Evolutionary conservation across 2,329 filamentous ascomycete genomes (phyloP).

Genomic region (Fusarium haematococcum): DNA sequence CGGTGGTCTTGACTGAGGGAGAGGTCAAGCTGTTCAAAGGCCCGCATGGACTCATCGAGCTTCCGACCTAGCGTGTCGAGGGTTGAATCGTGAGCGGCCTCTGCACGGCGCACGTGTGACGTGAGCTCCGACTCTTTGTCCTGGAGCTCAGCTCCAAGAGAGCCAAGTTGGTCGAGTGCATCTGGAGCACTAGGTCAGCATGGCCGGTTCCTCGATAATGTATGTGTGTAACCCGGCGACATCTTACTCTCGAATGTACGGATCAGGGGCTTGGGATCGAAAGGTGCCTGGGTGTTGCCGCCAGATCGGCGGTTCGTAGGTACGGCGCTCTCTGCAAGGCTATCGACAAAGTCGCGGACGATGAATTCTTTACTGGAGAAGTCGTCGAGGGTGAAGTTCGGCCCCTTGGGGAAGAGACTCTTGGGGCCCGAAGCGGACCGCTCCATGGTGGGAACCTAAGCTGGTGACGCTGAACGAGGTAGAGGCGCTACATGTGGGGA

Average conservation of each 20-base stretch:
- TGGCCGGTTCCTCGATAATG: not conserved
- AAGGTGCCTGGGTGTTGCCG: constrained; percentile 71
- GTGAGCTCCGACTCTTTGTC: constrained; percentile 90
- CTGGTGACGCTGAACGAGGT: constrained; percentile 29
- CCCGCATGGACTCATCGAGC: constrained; percentile 90
- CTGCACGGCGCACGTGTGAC: constrained; percentile 89
- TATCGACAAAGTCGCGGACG: constrained; percentile 96
- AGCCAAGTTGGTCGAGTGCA: constrained; percentile 75
- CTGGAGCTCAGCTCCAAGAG: constrained; percentile 85
- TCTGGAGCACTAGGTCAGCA: constrained; percentile 53
- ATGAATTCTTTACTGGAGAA: constrained; percentile 94
- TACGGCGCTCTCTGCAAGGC: constrained; percentile 85
- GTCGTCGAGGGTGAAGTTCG: constrained; percentile 88
- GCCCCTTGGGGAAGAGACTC: constrained; percentile 80
- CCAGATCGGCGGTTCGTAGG: constrained; percentile 84
- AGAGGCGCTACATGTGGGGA: constrained; percentile 48
- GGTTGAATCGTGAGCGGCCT: constrained; percentile 91
- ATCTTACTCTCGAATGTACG: constrained; percentile 85
- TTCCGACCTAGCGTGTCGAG: constrained; percentile 88
- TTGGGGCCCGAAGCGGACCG: constrained; percentile 64
- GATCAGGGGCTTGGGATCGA: constrained; percentile 97
- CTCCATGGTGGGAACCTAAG: constrained; percentile 52
- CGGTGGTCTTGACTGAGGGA: constrained; percentile 75
- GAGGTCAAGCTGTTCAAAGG: constrained; percentile 90
- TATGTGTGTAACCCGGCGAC: not conserved